Conservation (phyloP, 352 stramenopile species). For the Plasmopara muralis region DNA sequence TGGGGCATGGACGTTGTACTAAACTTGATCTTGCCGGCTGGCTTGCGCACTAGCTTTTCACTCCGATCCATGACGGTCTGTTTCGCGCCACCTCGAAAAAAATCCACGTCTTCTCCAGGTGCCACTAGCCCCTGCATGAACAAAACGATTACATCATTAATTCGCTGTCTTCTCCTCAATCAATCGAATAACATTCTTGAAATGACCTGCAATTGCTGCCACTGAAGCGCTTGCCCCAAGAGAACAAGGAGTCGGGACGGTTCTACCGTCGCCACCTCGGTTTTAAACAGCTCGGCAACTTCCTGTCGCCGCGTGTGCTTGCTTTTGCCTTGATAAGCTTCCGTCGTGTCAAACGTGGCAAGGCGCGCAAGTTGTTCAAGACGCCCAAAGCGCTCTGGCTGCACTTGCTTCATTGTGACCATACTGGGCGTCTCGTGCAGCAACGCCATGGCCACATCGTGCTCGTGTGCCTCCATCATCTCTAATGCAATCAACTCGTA, state of each 20-base stretch:
- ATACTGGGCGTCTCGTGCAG: constrained; percentile 45
- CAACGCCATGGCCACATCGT: constrained; percentile 67
- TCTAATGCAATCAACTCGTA: constrained; percentile 88
- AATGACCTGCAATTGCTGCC: constrained; percentile 70
- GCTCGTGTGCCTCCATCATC: constrained; percentile 79
- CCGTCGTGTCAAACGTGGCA: constrained; percentile 51
- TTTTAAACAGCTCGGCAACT: constrained; percentile 65
- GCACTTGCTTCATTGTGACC: constrained; percentile 38
- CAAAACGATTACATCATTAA: not conserved
- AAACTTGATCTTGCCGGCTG: constrained; percentile 86
- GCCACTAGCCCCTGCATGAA: constrained; percentile 46
- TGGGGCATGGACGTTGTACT: constrained; percentile 76
- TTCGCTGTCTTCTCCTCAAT: no score
- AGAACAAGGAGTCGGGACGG: constrained; percentile 86
- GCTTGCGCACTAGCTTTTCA: constrained; percentile 60
- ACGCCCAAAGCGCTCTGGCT: constrained; percentile 48
- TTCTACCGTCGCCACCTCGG: constrained; percentile 69
- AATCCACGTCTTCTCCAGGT: constrained; percentile 61
- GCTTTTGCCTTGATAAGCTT: constrained; percentile 53
- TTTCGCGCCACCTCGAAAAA: constrained; percentile 71
- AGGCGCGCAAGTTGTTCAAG: constrained; percentile 75
- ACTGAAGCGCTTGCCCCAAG: constrained; percentile 87
- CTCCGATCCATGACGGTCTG: constrained; percentile 42
- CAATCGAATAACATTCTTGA: not conserved
- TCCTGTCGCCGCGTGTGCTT: constrained; percentile 82